Evolutionary conservation across 352 stramenopile species (phyloP).

Genomic region (Thraustochytrium striatum): DNA sequence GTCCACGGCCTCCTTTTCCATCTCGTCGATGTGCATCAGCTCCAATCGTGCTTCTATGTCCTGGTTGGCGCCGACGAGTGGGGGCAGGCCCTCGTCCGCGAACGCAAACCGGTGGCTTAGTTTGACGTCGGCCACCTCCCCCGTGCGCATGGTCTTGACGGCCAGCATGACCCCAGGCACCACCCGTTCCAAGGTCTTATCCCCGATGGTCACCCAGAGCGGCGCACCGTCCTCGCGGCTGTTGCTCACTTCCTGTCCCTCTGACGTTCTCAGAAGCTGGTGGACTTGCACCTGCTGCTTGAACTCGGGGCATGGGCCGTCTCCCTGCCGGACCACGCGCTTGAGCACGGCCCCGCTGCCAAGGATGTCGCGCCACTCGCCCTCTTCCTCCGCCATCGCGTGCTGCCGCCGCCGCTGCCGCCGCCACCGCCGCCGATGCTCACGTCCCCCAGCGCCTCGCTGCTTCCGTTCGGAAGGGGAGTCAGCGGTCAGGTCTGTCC

Average conservation of each 20-base stretch:
- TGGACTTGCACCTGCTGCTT: constrained; percentile 7
- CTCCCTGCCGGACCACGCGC: not conserved
- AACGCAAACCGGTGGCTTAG: constrained; percentile 27
- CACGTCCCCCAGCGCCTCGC: not conserved
- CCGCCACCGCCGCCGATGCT: not conserved
- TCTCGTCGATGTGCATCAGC: not conserved
- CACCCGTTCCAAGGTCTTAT: constrained; percentile 11
- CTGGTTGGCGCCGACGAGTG: not conserved
- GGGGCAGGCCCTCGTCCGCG: not conserved
- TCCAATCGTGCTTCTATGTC: constrained; percentile 24
- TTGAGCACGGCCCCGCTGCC: constrained; percentile 24
- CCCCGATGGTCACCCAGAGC: constrained; percentile 16
- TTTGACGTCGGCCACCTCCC: constrained; percentile 33
- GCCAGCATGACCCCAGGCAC: constrained; percentile 28
- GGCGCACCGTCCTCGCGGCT: not conserved
- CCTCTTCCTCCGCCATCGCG: not conserved
- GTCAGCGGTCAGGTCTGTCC: too few relatives aligned
- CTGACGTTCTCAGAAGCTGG: too few relatives aligned
- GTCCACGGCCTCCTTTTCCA: constrained; percentile 39
- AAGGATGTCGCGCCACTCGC: constrained; percentile 10
- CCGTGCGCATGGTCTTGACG: constrained; percentile 8
- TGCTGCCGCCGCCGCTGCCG: not conserved
- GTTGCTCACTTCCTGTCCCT: not conserved
- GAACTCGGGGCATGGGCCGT: constrained; percentile 1
- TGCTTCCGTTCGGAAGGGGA: not conserved